Base-by-base conservation (phyloP, 2,329 filamentous ascomycete species). In the Aureobasidium pullulans region DNA sequence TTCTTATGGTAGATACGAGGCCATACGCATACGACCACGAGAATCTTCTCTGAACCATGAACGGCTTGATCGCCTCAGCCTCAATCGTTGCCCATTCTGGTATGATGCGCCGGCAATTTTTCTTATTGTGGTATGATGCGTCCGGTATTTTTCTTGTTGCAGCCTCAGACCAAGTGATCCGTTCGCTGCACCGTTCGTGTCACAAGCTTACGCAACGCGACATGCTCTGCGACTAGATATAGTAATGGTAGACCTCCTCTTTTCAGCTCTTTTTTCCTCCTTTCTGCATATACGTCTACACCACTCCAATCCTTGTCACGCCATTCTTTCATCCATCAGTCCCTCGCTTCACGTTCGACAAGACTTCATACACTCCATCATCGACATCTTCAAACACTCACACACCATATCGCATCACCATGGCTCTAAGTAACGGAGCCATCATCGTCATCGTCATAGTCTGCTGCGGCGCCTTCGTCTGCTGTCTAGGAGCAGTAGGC, bases 391-490 rank as follows among this genome's bases (percentile, higher is more conserved):
- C 23, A 23, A 23, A n/a, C 16, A 16, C n/a, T 16, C 10, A 32
- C 23, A 19, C 15, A 19, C 6, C 34, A 48, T 23, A 31, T 15
- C 13, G 10, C 4, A 37, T 32, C 40, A 36, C 15, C 32, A 57
- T 57, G 54, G 54, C 54, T 9, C 19, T 57, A 4, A 32, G 54
- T 15, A n/a, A 16, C n/a, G 42, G 32, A 32, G 54, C 54, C 6
- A 48, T 23, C 32, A 57, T 57, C 15, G 43, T 48, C 54, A 31
- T 57, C 54, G 54, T 57, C 32, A 40, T 57, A 11, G 23, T 57
- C 28, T 40, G 54, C 54, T 57, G 54, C 16, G 54, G 54, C 28
- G 34, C 23, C 0, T 48, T 57, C 6, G 54, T 57, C 19, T 47
- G 42, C 23, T 57, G 54, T 32, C 43, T 57, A 2, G 54, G 40